phyloP scores from a whole-genome alignment of 495 filamentous ascomycete species.

The Jackrogersella minutella region DNA sequence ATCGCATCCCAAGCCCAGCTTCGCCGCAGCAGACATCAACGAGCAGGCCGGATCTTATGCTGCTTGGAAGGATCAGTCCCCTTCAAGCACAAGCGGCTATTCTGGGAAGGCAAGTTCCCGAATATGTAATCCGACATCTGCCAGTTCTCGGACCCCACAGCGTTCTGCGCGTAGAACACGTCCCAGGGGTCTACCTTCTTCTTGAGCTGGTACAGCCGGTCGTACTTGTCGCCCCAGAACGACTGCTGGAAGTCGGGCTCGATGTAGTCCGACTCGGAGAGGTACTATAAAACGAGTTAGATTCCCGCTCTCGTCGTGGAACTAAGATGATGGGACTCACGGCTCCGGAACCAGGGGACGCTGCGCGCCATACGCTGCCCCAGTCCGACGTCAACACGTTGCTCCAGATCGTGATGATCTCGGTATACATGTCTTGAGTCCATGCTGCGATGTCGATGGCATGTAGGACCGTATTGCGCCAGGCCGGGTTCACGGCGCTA shows the following conservation, averaged over 20 bases:
- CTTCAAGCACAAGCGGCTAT: conserved; percentile 42
- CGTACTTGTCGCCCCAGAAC: conserved; percentile 62
- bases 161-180: conserved; percentile 60
- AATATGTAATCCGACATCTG: conserved; percentile 45
- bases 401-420: conserved; percentile 50
- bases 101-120: conserved; percentile 44
- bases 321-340: too few relatives aligned
- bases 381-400: conserved; percentile 61
- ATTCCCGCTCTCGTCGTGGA: too few relatives aligned
- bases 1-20: not conserved
- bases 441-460: conserved; percentile 57
- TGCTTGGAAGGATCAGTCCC: conserved; percentile 19
- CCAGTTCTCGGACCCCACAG: conserved; percentile 60
- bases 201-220: conserved; percentile 56
- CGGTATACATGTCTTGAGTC: conserved; percentile 49
- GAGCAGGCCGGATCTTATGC: not conserved
- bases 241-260: conserved; percentile 64
- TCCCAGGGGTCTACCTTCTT: conserved; percentile 57
- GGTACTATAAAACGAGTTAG: conserved; percentile 26
- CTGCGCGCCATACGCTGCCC: conserved; percentile 49
- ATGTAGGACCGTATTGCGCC: conserved; percentile 56
- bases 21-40: not conserved
- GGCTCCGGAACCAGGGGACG: conserved; percentile 50
- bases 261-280: conserved; percentile 56
- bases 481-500: conserved; percentile 57